phyloP scores from a whole-genome alignment of 2,329 filamentous ascomycete genomes.

The Volutella citrinella region DNA sequence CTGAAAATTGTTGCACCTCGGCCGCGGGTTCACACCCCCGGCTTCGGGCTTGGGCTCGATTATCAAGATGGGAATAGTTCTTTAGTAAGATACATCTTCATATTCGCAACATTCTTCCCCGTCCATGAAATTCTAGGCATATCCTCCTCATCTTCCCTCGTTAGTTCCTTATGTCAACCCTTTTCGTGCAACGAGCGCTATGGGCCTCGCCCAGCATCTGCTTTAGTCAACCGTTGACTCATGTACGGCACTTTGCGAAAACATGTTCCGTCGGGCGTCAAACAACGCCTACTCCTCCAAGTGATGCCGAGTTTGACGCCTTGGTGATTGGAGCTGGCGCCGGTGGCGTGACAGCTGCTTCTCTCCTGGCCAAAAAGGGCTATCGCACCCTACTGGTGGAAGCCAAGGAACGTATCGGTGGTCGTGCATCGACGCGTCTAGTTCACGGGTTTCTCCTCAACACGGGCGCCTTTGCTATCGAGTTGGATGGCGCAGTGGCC shows the following conservation, averaged over 20 bases:
- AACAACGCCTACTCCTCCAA: neutral
- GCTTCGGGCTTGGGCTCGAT: no score
- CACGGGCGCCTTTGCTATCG: neutral
- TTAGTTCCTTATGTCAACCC: neutral
- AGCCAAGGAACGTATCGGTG: neutral
- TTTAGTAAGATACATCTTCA: no score
- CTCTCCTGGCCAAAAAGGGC: neutral
- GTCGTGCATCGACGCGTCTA: neutral
- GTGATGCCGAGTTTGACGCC: neutral
- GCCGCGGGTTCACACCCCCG: no score
- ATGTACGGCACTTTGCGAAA: neutral
- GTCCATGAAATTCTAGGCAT: no score
- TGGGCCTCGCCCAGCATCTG: neutral
- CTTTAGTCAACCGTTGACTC: neutral
- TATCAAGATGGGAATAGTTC: no score
- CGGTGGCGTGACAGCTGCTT: neutral
- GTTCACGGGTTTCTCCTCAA: neutral
- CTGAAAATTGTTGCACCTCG: no score
- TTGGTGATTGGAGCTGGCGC: neutral
- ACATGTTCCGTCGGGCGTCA: neutral
- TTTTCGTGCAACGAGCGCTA: neutral
- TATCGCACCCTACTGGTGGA: neutral
- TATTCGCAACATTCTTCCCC: no score
- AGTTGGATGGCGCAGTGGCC: conserved; percentile 1
- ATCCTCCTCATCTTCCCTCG: neutral